phyloP scores from a whole-genome alignment of 1,284 basidiomycete genomes.

The Malassezia vespertilionis region DNA sequence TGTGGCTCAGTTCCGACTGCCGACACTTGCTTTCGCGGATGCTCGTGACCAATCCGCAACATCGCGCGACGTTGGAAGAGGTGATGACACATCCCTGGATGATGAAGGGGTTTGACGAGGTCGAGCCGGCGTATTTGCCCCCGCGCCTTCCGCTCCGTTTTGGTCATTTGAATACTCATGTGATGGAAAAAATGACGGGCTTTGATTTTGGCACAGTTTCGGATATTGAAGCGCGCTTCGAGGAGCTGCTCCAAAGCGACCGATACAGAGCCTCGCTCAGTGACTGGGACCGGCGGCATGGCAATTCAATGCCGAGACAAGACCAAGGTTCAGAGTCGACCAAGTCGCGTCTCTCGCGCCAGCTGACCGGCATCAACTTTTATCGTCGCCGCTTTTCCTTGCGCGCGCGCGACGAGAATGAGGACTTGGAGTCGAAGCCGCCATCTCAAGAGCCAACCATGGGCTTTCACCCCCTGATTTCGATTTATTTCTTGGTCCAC shows the following conservation, averaged over 20 bases:
- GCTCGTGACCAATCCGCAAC: conserved; percentile 84
- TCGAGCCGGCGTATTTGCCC: conserved; percentile 74
- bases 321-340: conserved; percentile 5
- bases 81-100: conserved; percentile 92
- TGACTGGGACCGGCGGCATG: conserved; percentile 55
- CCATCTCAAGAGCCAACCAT: conserved; percentile 64
- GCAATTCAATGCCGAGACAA: conserved; percentile 13
- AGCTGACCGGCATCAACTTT: conserved; percentile 88
- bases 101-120: conserved; percentile 69
- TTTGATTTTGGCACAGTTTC: conserved; percentile 89
- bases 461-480: conserved; percentile 86
- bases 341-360: conserved; percentile 43
- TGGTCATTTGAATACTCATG: conserved; percentile 72
- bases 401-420: conserved; percentile 9
- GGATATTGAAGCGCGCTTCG: conserved; percentile 66
- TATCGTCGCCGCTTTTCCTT: conserved; percentile 69
- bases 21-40: conserved; percentile 85
- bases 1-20: conserved; percentile 90
- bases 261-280: conserved; percentile 63
- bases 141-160: conserved; percentile 74
- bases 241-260: conserved; percentile 67
- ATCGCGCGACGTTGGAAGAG: conserved; percentile 71
- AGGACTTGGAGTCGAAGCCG: neutral
- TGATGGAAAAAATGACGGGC: conserved; percentile 83
- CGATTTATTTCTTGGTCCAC: conserved; percentile 87